These are phyloP conservation scores for Camelina laxa DNA, from an alignment of 345 rosid species.

Conservation along the genomic window DNA sequence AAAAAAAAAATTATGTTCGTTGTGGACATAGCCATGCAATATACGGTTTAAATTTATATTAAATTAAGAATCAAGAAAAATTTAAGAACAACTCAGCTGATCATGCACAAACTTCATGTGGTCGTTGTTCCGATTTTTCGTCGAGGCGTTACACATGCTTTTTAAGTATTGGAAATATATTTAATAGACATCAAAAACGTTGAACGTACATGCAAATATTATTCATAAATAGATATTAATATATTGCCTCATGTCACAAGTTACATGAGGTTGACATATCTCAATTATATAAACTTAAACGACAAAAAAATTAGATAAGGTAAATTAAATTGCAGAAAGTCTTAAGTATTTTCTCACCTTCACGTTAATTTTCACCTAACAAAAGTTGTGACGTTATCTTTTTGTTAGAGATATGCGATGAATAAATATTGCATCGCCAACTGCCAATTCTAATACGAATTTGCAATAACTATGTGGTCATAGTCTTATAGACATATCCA, in stretches of 20 bases:
- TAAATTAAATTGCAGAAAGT: neutral
- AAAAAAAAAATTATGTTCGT: no score
- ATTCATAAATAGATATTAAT: neutral
- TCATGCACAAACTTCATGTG: neutral
- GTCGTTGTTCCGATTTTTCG: neutral
- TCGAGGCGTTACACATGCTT: neutral
- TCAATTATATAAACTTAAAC: neutral
- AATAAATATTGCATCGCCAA: neutral
- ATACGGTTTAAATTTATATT: no score
- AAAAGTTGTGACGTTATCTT: neutral
- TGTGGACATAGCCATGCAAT: no score
- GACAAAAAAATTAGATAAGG: neutral
- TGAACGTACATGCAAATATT: neutral
- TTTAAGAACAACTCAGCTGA: neutral
- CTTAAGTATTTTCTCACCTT: neutral
- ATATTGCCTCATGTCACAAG: neutral
- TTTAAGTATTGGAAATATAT: neutral
- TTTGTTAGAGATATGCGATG: neutral
- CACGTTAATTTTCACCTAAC: slow-evolving; percentile 15
- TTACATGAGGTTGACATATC: neutral
- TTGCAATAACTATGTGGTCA: neutral
- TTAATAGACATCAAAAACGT: no score
- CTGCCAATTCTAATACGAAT: neutral
- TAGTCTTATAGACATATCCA: neutral
- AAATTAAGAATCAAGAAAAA: no score